Percentiles rank a stretch among this genome's conserved stretches.
Evolutionary conservation across 345 rosid genomes (phyloP).

Genomic region (Populus nigra): DNA sequence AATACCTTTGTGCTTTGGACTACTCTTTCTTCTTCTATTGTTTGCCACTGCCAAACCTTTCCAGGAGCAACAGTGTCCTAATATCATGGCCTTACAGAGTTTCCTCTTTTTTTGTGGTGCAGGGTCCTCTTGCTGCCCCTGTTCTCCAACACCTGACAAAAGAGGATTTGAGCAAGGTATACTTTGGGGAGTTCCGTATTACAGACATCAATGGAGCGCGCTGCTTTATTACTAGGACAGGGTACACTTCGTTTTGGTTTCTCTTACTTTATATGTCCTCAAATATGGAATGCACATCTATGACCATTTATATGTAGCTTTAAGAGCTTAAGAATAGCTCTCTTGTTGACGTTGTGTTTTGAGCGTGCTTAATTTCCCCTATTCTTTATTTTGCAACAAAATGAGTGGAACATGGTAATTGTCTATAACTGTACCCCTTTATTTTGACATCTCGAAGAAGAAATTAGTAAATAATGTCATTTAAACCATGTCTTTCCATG

Average conservation of each 20-base stretch:
- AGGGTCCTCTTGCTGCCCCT: constrained; percentile 97
- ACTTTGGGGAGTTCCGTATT: constrained; percentile 84
- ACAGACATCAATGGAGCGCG: constrained; percentile 72
- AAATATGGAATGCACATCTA: neutral
- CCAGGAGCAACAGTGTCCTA: neutral
- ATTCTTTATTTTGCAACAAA: neutral
- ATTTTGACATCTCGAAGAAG: neutral
- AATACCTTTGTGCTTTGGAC: neutral
- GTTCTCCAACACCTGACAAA: constrained; percentile 86
- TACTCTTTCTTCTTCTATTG: neutral
- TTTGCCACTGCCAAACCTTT: neutral
- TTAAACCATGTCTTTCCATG: neutral
- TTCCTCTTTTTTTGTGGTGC: constrained; percentile 17
- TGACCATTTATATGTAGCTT: neutral
- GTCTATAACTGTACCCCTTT: neutral
- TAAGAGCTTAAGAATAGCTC: neutral
- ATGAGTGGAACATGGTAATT: neutral
- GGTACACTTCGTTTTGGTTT: constrained; percentile 44
- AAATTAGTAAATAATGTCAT: too few species aligned
- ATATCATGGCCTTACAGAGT: neutral
- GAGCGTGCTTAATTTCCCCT: neutral
- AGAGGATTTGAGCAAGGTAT: constrained; percentile 84
- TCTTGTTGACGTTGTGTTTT: neutral
- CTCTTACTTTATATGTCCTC: neutral
- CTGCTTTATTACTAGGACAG: constrained; percentile 94